These are phyloP conservation scores for Nemania sp. DNA, from an alignment of 2,329 filamentous ascomycete genomes.

Conservation along the genomic window DNA sequence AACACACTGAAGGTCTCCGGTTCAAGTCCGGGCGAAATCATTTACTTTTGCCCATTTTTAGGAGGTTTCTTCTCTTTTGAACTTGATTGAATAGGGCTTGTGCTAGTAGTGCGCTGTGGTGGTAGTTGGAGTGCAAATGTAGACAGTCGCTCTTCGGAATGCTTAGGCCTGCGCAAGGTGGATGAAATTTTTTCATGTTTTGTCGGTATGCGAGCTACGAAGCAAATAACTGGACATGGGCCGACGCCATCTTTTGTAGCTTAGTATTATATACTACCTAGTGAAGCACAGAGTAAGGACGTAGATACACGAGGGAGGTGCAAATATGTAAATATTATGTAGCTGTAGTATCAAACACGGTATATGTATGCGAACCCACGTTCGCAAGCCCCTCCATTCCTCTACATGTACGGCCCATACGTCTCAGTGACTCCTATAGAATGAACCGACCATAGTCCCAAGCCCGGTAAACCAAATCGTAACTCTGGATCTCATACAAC, in stretches of 20 bases:
- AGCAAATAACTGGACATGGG: no score
- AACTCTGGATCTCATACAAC: conserved; percentile 24
- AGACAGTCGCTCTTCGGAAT: no score
- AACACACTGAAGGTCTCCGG: conserved; percentile 47
- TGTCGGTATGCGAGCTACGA: no score
- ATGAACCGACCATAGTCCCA: conserved; percentile 21
- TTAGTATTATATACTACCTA: no score
- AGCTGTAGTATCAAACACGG: conserved; percentile 21
- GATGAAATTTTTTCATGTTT: no score
- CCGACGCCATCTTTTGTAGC: not conserved
- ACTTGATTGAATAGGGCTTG: no score
- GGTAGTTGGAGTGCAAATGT: no score
- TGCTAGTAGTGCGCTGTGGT: no score
- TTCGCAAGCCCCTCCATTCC: conserved; percentile 16
- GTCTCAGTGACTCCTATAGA: conserved; percentile 19
- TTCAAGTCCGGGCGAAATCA: conserved; percentile 42
- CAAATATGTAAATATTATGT: conserved; percentile 24
- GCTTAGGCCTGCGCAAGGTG: no score
- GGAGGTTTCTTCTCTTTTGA: not conserved
- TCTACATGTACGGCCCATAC: conserved; percentile 22
- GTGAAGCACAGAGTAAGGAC: no score
- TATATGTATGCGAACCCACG: conserved; percentile 24
- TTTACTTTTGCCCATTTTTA: not conserved
- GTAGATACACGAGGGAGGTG: not conserved
- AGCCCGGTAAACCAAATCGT: conserved; percentile 24